phyloP scores from a whole-genome alignment of 192 early-diverging fungal species.

The Podila epicladia region DNA sequence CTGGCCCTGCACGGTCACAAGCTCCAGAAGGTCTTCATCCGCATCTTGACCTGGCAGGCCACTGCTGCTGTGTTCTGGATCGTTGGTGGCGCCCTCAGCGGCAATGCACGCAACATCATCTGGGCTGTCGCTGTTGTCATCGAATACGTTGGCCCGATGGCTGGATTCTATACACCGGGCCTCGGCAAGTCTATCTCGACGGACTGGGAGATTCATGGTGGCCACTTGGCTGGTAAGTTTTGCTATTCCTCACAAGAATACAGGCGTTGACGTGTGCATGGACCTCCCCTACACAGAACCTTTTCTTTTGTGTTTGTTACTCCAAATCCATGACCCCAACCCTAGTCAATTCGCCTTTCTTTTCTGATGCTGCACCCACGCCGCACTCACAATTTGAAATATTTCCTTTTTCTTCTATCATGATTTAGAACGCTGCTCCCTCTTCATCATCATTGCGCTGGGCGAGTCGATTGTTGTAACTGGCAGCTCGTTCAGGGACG shows the following conservation, averaged over 20 bases:
- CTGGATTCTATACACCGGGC: conserved; percentile 28
- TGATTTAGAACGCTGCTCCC: conserved; percentile 31
- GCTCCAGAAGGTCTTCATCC: conserved; percentile 24
- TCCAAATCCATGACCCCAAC: neutral
- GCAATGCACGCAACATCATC: conserved; percentile 23
- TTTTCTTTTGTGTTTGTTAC: neutral
- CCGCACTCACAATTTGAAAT: no score
- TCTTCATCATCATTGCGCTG: conserved; percentile 44
- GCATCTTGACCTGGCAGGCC: conserved; percentile 18
- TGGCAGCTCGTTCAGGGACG: conserved; percentile 26
- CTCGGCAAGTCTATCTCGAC: conserved; percentile 14
- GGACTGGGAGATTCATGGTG: conserved; percentile 44
- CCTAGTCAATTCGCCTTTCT: neutral
- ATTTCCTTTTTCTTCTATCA: neutral
- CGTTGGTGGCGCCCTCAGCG: conserved; percentile 36
- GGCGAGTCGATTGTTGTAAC: conserved; percentile 45
- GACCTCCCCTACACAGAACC: neutral
- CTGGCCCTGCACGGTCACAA: conserved; percentile 27
- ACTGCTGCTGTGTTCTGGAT: conserved; percentile 23
- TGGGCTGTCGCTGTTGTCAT: conserved; percentile 37
- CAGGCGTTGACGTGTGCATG: neutral
- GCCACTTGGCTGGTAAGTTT: conserved; percentile 40
- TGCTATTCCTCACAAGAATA: no score
- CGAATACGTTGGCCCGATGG: conserved; percentile 15
- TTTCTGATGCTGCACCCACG: neutral